phyloP scores from a whole-genome alignment of 257 asterid genomes.

The Ilex asprella region DNA sequence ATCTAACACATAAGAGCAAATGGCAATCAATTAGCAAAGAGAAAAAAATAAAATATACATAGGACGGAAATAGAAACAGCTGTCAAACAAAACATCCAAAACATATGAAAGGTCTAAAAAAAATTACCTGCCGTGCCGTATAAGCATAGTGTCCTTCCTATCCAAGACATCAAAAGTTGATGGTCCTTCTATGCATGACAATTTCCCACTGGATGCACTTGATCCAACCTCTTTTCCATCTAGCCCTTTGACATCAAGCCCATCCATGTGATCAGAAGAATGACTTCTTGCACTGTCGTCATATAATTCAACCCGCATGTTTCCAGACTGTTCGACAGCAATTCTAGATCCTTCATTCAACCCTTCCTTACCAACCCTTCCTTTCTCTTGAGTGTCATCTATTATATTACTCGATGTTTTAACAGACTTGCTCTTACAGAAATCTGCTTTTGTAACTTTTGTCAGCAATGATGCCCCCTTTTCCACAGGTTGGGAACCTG shows the following conservation, averaged over 20 bases:
- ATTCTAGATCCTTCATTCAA: constrained; percentile 54
- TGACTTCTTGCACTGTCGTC: constrained; percentile 23
- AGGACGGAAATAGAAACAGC: background rate
- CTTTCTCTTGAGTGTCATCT: constrained; percentile 27
- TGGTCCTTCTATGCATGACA: constrained; percentile 48
- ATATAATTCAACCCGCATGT: constrained; percentile 25
- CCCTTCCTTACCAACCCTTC: constrained; percentile 30
- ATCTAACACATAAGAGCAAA: constrained; percentile 24
- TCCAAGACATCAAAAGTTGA: constrained; percentile 26
- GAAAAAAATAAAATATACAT: background rate
- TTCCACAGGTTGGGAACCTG: constrained; percentile 39
- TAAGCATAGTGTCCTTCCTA: constrained; percentile 25
- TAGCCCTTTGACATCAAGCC: constrained; percentile 25
- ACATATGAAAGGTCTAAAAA: background rate
- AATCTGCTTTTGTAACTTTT: constrained; percentile 20
- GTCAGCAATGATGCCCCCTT: constrained; percentile 22
- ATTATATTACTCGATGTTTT: constrained; percentile 18
- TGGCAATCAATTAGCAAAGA: background rate
- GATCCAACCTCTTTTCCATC: constrained; percentile 32
- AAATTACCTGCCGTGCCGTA: constrained; percentile 45
- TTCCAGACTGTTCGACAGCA: constrained; percentile 36
- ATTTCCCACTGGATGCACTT: constrained; percentile 36
- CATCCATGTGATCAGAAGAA: constrained; percentile 23
- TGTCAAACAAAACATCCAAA: background rate
- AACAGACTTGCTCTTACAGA: constrained; percentile 16